phyloP scores from a whole-genome alignment of 2,329 filamentous ascomycete species.

The Zasmidium cellare region DNA sequence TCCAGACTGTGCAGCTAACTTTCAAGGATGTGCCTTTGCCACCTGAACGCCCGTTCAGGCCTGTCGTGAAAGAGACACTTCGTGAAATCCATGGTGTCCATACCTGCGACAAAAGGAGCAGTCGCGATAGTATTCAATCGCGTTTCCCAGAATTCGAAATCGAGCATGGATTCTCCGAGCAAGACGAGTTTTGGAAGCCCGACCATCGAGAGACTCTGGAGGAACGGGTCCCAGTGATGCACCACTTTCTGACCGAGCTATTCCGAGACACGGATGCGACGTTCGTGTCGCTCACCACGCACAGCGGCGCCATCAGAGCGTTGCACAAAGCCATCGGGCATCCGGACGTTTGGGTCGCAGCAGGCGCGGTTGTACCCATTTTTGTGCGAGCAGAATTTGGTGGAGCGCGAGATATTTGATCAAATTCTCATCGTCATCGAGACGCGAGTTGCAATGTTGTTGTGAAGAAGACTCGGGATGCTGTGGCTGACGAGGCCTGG shows the following conservation, averaged over 20 bases:
- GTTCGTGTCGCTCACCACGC: constrained; percentile 57
- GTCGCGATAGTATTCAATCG: constrained; percentile 52
- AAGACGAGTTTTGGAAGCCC: constrained; percentile 53
- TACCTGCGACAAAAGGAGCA: constrained; percentile 66
- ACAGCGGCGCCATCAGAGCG: constrained; percentile 56
- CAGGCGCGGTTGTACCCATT: not conserved
- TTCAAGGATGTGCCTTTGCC: constrained; percentile 58
- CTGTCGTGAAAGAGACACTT: constrained; percentile 61
- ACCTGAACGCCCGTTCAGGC: constrained; percentile 52
- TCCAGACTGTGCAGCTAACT: constrained; percentile 62
- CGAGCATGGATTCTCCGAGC: constrained; percentile 62
- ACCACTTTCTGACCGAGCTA: constrained; percentile 53
- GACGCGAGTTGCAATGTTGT: too few species aligned
- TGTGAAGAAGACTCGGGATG: too few species aligned
- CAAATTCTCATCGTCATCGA: too few species aligned
- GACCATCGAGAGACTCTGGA: constrained; percentile 49
- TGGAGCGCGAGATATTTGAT: too few species aligned
- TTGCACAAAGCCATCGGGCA: not conserved
- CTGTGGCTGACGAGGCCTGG: too few species aligned
- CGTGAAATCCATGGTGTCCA: constrained; percentile 67
- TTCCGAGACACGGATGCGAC: constrained; percentile 48
- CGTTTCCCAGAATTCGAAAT: constrained; percentile 56
- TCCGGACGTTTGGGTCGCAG: constrained; percentile 5
- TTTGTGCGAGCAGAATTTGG: not conserved
- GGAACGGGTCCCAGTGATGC: constrained; percentile 36